A percentile compares a stretch with the other conserved stretches of the same genome.
phyloP scores from a whole-genome alignment of 106 monocot genomes.

The Xerophyta viscosa region DNA sequence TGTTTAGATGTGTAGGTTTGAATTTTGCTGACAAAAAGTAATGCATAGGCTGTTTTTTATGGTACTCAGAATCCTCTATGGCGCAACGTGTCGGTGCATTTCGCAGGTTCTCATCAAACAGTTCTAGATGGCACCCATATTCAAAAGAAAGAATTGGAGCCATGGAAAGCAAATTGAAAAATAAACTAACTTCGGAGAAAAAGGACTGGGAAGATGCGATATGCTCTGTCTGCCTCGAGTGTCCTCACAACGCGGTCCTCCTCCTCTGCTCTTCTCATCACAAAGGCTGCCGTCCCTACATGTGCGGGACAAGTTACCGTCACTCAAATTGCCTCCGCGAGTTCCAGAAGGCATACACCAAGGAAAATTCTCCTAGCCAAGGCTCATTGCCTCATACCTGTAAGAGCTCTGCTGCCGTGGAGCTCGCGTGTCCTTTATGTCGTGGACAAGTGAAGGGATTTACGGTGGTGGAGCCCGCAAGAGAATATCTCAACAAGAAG shows the following conservation, averaged over 20 bases:
- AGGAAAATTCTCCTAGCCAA: not conserved
- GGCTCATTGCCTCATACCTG: not conserved
- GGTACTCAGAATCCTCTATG: not conserved
- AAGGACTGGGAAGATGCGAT: conserved; percentile 9
- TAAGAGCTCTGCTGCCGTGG: not conserved
- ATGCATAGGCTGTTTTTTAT: not conserved
- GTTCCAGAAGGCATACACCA: conserved; percentile 7
- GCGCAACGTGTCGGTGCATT: not conserved
- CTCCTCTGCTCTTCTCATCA: conserved; percentile 15
- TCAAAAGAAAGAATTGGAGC: not conserved
- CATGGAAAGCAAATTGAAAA: not conserved
- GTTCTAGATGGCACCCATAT: not conserved
- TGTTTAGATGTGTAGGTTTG: too few species aligned
- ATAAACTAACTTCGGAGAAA: conserved; percentile 5
- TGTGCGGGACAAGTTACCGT: conserved; percentile 10
- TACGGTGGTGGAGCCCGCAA: conserved; percentile 5
- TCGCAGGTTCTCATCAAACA: not conserved
- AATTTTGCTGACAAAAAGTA: not conserved
- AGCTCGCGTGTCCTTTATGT: conserved; percentile 8
- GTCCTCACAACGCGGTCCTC: conserved; percentile 8
- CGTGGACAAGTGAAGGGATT: conserved; percentile 11
- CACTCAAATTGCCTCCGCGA: conserved; percentile 7
- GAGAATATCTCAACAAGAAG: conserved; percentile 11
- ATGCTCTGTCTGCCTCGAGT: conserved; percentile 11
- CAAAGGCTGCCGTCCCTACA: conserved; percentile 10